Evolutionary conservation across 768 basidiomycete species (phyloP), one percentile per base, ranked within the genome.

Genomic region (Fomitopsis pulvina): DNA sequence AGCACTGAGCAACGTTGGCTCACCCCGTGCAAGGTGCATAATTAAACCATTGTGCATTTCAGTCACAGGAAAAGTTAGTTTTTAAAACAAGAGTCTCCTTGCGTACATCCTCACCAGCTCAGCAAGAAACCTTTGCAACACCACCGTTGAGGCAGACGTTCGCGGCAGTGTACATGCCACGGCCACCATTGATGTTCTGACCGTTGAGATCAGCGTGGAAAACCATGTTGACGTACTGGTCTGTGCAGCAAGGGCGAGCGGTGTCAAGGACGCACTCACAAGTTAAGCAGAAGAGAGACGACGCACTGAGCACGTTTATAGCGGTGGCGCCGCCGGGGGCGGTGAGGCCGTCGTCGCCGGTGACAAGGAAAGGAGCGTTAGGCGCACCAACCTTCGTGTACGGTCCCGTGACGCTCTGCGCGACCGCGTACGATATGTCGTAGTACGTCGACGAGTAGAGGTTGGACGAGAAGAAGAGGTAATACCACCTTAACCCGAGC

Each of bases 401-500:
- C 38, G 66, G 64, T 8, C 63, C 67, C 1, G 62, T 55, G 25
- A 63, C 57, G 37, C 49, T 55, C 11, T 54, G 49, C 10, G 65
- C 60, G n/a, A 57, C 60, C 11, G 66, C 67, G 29, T 68, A 66
- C 38, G 57, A 54, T 4, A 64, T 51, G 43, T 68, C 66, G 34
- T 68, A 66, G 3, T 53, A 39, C 11, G 52, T 43, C 14, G 53
- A 53, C 25, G 57, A 53, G 46, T 63, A 68, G 55, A 61, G 59
- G 26, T 62, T 61, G 4, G 63, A 64, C 39, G 56, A 60, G 57
- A 66, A 68, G 49, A 64, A 66, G 30, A 63, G 50, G 30, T 59
- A 52, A 43, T 63, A 62, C 34, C 34, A 37, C 18, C 34, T 37
- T n/a, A n/a, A n/a, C n/a, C n/a, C n/a, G n/a, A n/a, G 14, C 14